Evolutionary conservation across 176 grass and related monocot genomes (phyloP).

Genomic region (Lolium rigidum): DNA sequence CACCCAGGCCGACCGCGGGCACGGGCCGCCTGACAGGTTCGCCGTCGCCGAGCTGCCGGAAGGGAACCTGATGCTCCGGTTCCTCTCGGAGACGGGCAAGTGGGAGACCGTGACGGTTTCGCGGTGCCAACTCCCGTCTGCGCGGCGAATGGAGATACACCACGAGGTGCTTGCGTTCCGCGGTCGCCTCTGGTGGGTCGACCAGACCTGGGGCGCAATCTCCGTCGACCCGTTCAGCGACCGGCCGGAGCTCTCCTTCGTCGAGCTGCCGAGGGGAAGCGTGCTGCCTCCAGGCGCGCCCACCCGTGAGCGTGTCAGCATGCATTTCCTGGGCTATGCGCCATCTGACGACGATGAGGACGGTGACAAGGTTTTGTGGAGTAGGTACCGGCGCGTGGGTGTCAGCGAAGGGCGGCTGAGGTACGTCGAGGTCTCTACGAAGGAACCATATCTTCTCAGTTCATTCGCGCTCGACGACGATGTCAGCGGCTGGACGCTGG

Average conservation of each 20-base stretch:
- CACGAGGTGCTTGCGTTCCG: background rate
- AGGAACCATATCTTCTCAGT: slow-evolving; percentile 8
- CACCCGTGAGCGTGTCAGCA: background rate
- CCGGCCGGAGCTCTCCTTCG: slow-evolving; percentile 18
- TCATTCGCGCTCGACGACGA: slow-evolving; percentile 26
- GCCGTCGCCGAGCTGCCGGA: slow-evolving; percentile 5
- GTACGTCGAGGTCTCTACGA: slow-evolving; percentile 39
- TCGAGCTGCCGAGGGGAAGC: slow-evolving; percentile 43
- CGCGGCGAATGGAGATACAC: background rate
- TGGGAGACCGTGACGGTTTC: background rate
- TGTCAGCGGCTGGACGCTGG: slow-evolving; percentile 28
- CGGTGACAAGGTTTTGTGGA: background rate
- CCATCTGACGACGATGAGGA: background rate
- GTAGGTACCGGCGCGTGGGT: slow-evolving; percentile 8
- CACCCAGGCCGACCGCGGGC: background rate
- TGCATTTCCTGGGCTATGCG: background rate
- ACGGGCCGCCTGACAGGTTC: slow-evolving; percentile 15
- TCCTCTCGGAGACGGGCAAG: background rate
- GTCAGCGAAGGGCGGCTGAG: slow-evolving; percentile 40
- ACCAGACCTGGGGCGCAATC: slow-evolving; percentile 13
- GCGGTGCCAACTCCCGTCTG: background rate
- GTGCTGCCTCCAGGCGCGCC: background rate
- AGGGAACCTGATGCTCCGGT: background rate
- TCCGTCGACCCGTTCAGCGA: slow-evolving; percentile 18
- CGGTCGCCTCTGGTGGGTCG: slow-evolving; percentile 35